Evolutionary conservation across 345 rosid genomes (phyloP).

Genomic region (Eucalyptus melliodora): DNA sequence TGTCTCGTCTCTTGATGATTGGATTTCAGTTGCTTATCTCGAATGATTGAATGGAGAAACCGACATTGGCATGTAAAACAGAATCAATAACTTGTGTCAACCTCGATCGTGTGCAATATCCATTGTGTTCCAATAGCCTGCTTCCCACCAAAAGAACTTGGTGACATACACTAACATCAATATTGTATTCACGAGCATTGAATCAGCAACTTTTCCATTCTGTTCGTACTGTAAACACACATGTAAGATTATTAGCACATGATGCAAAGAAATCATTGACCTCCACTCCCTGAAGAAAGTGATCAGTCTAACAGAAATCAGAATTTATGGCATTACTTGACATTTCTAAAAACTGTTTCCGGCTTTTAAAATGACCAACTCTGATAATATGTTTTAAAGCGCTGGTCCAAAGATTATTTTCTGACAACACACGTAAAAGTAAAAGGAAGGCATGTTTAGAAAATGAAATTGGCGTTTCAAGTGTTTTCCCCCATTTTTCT

Average conservation of each 20-base stretch:
- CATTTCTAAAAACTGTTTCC: neutral
- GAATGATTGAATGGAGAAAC: neutral
- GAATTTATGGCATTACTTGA: neutral
- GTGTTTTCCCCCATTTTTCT: neutral
- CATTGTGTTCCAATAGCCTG: constrained; percentile 98
- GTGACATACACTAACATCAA: constrained; percentile 85
- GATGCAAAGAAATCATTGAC: neutral
- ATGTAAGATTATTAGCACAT: neutral
- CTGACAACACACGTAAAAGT: neutral
- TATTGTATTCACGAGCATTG: constrained; percentile 90
- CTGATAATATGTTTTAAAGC: neutral
- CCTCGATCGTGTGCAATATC: constrained; percentile 99
- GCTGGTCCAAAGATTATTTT: neutral
- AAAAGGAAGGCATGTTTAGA: neutral
- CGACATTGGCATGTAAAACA: neutral
- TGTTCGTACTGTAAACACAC: constrained; percentile 53
- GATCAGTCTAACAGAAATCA: neutral
- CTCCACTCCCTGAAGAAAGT: neutral
- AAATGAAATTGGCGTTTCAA: neutral
- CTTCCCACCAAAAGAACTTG: constrained; percentile 99
- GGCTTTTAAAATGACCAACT: neutral
- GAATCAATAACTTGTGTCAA: constrained; percentile 2
- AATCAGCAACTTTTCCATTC: constrained; percentile 73
- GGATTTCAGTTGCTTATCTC: neutral
- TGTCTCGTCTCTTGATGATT: neutral